A percentile compares a stretch with the other conserved stretches of the same genome.
Conservation (phyloP, 352 stramenopile genomes). For the Globisporangium polare region DNA sequence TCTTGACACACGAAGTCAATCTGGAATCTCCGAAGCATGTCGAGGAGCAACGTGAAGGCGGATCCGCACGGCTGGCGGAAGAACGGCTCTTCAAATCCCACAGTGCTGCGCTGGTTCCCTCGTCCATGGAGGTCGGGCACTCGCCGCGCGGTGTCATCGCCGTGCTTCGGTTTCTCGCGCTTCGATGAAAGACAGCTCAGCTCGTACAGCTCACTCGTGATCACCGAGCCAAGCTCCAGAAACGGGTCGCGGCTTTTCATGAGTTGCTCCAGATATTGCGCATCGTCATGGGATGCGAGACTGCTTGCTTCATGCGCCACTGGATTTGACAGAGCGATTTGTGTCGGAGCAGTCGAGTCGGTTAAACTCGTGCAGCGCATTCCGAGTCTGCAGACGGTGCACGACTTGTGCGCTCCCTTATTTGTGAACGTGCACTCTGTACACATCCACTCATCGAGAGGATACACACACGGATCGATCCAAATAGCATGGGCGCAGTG, state of each 20-base stretch:
- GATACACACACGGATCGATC: constrained; percentile 67
- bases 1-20: neutral
- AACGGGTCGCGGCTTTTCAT: constrained; percentile 10
- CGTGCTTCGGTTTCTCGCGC: neutral
- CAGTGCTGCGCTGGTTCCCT: neutral
- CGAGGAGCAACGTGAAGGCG: constrained; percentile 46
- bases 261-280: constrained; percentile 1
- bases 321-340: neutral
- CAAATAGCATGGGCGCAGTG: constrained; percentile 77
- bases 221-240: constrained; percentile 20
- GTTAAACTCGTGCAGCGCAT: constrained; percentile 17
- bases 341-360: too few relatives aligned
- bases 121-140: neutral
- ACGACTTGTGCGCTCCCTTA: constrained; percentile 48
- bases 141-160: neutral
- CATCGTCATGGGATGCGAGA: neutral
- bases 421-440: constrained; percentile 64
- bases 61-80: constrained; percentile 58
- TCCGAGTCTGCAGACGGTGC: constrained; percentile 43
- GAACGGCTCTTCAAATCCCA: constrained; percentile 77
- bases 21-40: constrained; percentile 43
- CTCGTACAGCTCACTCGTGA: constrained; percentile 14
- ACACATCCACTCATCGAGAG: constrained; percentile 73
- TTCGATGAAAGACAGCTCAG: constrained; percentile 8
- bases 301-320: neutral